These are phyloP conservation scores for Evansstolkia leycettana DNA, from an alignment of 495 filamentous ascomycete species.

Conservation along the genomic window DNA sequence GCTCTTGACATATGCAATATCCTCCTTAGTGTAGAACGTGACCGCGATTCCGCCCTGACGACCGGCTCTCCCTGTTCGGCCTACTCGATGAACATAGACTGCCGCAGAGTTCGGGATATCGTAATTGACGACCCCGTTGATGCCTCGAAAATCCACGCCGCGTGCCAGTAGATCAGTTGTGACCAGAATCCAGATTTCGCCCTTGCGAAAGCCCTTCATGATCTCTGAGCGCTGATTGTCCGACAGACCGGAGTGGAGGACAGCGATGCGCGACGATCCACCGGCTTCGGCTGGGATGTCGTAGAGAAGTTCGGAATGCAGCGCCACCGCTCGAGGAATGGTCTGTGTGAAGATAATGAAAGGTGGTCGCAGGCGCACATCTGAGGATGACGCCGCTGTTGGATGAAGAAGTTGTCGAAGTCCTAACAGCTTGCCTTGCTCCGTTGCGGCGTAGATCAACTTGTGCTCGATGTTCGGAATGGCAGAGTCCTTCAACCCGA, in stretches of 20 bases:
- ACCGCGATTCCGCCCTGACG: conserved; percentile 82
- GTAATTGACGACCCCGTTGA: conserved; percentile 94
- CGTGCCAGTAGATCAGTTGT: conserved; percentile 88
- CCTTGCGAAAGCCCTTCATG: conserved; percentile 81
- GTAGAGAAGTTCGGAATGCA: conserved; percentile 84
- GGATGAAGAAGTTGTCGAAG: conserved; percentile 88
- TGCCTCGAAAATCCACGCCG: conserved; percentile 80
- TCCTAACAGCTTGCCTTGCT: conserved; percentile 85
- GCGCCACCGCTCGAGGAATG: conserved; percentile 74
- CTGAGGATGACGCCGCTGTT: conserved; percentile 40
- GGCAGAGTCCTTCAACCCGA: conserved; percentile 89
- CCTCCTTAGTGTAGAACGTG: conserved; percentile 90
- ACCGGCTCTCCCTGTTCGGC: conserved; percentile 81
- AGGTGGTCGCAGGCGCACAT: conserved; percentile 62
- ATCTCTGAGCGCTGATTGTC: conserved; percentile 61
- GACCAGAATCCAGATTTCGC: conserved; percentile 91
- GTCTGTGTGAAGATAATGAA: conserved; percentile 94
- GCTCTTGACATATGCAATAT: conserved; percentile 79
- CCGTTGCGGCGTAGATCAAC: conserved; percentile 81
- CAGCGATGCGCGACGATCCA: conserved; percentile 73
- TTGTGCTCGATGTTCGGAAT: conserved; percentile 83
- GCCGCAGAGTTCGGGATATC: conserved; percentile 83
- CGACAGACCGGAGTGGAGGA: conserved; percentile 77
- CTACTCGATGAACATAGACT: conserved; percentile 86
- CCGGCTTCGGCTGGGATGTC: conserved; percentile 85